Percentiles rank a stretch among this genome's conserved stretches.
These are phyloP conservation scores for Scheffersomyces spartinae DNA, from an alignment of 805 yeast genomes.

Conservation along the genomic window DNA sequence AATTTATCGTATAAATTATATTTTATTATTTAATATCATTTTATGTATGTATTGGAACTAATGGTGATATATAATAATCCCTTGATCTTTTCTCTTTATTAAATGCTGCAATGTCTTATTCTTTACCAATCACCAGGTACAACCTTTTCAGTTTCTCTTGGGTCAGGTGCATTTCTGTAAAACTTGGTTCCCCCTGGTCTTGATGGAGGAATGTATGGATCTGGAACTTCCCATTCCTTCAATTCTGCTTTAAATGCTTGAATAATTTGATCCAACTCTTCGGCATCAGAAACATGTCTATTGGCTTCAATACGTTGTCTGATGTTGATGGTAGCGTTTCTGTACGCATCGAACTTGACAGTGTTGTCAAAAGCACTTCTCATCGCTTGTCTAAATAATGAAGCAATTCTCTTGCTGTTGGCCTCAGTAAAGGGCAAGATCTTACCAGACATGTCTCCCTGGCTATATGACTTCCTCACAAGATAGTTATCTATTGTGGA, in stretches of 20 bases:
- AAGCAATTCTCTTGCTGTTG: constrained; percentile 27
- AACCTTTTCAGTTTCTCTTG: constrained; percentile 23
- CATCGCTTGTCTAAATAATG: constrained; percentile 31
- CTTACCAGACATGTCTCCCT: constrained; percentile 16
- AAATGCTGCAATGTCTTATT: too few relatives aligned
- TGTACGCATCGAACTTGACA: constrained; percentile 30
- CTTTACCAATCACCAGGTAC: constrained; percentile 35
- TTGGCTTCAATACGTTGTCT: constrained; percentile 33
- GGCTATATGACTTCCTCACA: too few relatives aligned
- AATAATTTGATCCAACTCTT: constrained; percentile 24
- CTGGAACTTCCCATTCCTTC: constrained; percentile 31
- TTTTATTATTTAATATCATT: too few relatives aligned
- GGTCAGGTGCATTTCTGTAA: constrained; percentile 29
- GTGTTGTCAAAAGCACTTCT: constrained; percentile 33
- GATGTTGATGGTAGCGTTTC: constrained; percentile 27
- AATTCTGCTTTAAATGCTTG: constrained; percentile 19
- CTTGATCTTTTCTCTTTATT: too few relatives aligned
- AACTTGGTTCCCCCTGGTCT: constrained; percentile 38
- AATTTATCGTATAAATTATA: too few relatives aligned
- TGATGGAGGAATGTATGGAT: constrained; percentile 32
- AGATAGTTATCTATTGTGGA: too few relatives aligned
- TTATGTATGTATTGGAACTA: too few relatives aligned
- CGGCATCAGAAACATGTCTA: constrained; percentile 23
- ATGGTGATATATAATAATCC: too few relatives aligned
- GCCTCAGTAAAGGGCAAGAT: constrained; percentile 36